These are phyloP conservation scores for Brassica rapa DNA, from an alignment of 345 rosid species.

Conservation along the genomic window DNA sequence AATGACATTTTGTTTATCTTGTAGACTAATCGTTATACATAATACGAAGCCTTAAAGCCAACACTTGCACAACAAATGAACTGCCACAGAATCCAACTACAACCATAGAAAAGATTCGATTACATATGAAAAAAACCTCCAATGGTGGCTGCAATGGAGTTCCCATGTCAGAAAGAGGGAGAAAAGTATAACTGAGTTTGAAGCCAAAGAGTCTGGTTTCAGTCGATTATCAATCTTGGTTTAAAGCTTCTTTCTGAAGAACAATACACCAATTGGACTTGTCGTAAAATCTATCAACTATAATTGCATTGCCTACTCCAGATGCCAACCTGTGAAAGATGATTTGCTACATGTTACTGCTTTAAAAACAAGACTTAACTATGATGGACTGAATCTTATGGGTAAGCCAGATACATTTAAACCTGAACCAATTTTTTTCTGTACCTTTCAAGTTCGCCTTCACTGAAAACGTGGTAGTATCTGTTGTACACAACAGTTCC, in stretches of 20 bases:
- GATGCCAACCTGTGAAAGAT: conserved; percentile 45
- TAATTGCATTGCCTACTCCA: conserved; percentile 60
- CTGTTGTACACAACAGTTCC: conserved; percentile 88
- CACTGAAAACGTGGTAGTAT: conserved; percentile 91
- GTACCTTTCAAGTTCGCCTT: conserved; percentile 84
- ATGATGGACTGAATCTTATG: too few relatives aligned
- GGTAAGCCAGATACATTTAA: too few relatives aligned
- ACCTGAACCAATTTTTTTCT: too few relatives aligned
- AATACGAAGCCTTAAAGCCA: conserved; percentile 6
- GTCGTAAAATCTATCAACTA: conserved; percentile 80
- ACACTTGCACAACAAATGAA: conserved; percentile 15
- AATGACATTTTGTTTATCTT: conserved; percentile 8
- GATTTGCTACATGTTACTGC: too few relatives aligned
- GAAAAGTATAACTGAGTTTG: not conserved
- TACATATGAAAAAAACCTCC: conserved; percentile 13
- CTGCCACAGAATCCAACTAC: conserved; percentile 21
- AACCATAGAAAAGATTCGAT: conserved; percentile 11
- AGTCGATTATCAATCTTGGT: not conserved
- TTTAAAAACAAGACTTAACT: too few relatives aligned
- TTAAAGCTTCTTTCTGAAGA: conserved; percentile 65
- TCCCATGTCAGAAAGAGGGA: not conserved
- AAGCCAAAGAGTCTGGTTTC: not conserved
- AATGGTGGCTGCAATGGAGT: conserved; percentile 20
- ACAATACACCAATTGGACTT: conserved; percentile 96
- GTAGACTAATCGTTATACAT: conserved; percentile 21